Conservation (phyloP, 257 asterid species). For the Vinca minor region DNA sequence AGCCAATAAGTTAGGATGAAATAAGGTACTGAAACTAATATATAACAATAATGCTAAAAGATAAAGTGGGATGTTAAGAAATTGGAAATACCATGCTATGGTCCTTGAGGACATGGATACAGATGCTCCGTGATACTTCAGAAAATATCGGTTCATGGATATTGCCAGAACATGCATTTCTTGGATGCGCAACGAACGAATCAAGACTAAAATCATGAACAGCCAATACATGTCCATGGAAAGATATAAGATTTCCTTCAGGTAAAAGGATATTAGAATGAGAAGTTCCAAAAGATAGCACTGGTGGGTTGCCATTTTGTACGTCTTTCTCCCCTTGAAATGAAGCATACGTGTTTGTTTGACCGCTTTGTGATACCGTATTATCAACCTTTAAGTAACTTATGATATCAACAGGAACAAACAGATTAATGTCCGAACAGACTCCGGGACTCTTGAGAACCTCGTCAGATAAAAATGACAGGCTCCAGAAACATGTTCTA, state of each 20-base stretch:
- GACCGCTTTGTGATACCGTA: slow-evolving; percentile 18
- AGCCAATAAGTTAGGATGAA: slow-evolving; percentile 14
- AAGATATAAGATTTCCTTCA: slow-evolving; percentile 54
- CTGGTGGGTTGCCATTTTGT: slow-evolving; percentile 8
- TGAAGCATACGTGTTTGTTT: slow-evolving; percentile 21
- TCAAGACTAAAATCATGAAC: slow-evolving; percentile 40
- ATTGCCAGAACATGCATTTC: slow-evolving; percentile 15
- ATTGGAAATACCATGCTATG: slow-evolving; percentile 32
- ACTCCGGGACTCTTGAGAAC: slow-evolving; percentile 30
- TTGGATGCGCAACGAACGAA: slow-evolving; percentile 28
- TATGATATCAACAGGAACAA: slow-evolving; percentile 35
- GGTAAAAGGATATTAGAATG: slow-evolving; percentile 44
- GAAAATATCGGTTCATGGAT: slow-evolving; percentile 27
- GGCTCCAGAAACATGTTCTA: slow-evolving; percentile 40
- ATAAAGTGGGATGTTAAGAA: slow-evolving; percentile 14
- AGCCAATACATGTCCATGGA: slow-evolving; percentile 54
- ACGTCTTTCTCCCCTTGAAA: slow-evolving; percentile 23
- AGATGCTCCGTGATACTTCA: slow-evolving; percentile 35
- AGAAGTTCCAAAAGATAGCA: slow-evolving; percentile 31
- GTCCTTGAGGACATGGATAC: slow-evolving; percentile 56
- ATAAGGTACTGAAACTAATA: slow-evolving; percentile 19
- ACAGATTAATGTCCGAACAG: slow-evolving; percentile 40
- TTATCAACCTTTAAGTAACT: slow-evolving; percentile 36
- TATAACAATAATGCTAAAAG: slow-evolving; percentile 5
- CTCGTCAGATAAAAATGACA: slow-evolving; percentile 40